Percentiles rank a stretch among this genome's conserved stretches.
phyloP scores from a whole-genome alignment of 2,329 filamentous ascomycete species.

The Cladosporium sp. region DNA sequence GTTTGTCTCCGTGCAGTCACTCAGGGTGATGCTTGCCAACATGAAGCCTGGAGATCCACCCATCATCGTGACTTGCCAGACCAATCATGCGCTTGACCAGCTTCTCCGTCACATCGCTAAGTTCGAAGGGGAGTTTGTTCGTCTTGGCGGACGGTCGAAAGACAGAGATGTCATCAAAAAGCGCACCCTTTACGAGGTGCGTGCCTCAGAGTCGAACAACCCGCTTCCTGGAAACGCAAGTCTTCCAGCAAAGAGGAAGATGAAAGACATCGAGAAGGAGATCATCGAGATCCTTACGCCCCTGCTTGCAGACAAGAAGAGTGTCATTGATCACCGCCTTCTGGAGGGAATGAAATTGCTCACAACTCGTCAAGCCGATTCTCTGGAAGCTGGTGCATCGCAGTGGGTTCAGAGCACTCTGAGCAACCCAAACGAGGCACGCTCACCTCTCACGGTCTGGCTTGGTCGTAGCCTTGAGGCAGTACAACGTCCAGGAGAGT shows the following conservation, averaged over 20 bases:
- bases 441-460: conserved; percentile 50
- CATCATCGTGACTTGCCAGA: conserved; percentile 78
- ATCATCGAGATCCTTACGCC: conserved; percentile 42
- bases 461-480: conserved; percentile 49
- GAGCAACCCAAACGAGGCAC: conserved; percentile 19
- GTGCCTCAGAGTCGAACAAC: conserved; percentile 32
- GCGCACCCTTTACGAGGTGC: conserved; percentile 63
- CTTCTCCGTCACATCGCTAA: conserved; percentile 61
- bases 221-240: conserved; percentile 40
- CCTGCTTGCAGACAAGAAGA: conserved; percentile 36
- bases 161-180: conserved; percentile 59
- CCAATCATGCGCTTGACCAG: conserved; percentile 87
- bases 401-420: conserved; percentile 30
- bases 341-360: conserved; percentile 54
- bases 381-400: conserved; percentile 50
- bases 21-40: conserved; percentile 63
- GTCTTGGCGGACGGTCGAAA: conserved; percentile 66
- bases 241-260: conserved; percentile 35
- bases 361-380: conserved; percentile 58
- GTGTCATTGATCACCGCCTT: conserved; percentile 49
- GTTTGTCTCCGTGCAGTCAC: conserved; percentile 68
- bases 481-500: conserved; percentile 41
- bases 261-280: conserved; percentile 41
- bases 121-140: conserved; percentile 61
- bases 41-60: conserved; percentile 55